Percentiles rank a stretch among this genome's conserved stretches.
Conservation (phyloP, 2,329 filamentous ascomycete species). For the Colletotrichum nymphaeae region DNA sequence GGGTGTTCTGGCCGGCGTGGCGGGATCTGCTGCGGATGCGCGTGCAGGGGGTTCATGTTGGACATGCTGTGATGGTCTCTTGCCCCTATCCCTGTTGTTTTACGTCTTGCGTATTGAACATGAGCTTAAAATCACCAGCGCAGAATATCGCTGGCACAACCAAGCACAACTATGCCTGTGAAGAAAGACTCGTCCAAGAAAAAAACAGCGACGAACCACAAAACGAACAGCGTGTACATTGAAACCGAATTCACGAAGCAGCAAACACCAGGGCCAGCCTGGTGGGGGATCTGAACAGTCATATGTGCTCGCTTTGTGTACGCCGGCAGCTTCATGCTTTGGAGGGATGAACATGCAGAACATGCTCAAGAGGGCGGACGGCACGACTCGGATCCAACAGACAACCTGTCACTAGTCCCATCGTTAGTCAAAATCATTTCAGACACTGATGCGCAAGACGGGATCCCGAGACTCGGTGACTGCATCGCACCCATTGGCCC, state of each 20-base stretch:
- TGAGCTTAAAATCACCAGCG: not conserved
- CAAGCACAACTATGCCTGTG: not conserved
- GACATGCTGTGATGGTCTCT: not conserved
- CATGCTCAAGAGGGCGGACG: slow-evolving; percentile 3
- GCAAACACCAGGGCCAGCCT: not conserved
- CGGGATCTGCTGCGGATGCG: slow-evolving; percentile 5
- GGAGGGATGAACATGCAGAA: slow-evolving; percentile 20
- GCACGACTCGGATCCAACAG: slow-evolving; percentile 11
- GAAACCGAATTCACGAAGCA: not conserved
- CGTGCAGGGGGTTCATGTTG: slow-evolving; percentile 18
- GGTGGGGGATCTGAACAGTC: slow-evolving; percentile 5
- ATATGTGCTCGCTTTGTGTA: slow-evolving; percentile 9
- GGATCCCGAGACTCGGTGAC: slow-evolving; percentile 10
- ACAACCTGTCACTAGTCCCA: slow-evolving; percentile 23
- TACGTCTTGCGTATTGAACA: not conserved
- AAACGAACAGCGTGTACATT: not conserved
- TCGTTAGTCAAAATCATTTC: slow-evolving; percentile 26
- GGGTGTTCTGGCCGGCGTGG: slow-evolving; percentile 3
- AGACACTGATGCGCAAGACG: slow-evolving; percentile 26
- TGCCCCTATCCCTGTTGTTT: not conserved
- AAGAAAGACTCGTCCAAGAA: not conserved
- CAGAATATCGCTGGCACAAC: not conserved
- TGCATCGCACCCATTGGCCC: slow-evolving; percentile 20
- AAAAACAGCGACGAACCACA: not conserved
- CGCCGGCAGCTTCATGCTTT: not conserved